These are phyloP conservation scores for Talaromyces sp. DNA, from an alignment of 2,329 filamentous ascomycete genomes.

Conservation along the genomic window DNA sequence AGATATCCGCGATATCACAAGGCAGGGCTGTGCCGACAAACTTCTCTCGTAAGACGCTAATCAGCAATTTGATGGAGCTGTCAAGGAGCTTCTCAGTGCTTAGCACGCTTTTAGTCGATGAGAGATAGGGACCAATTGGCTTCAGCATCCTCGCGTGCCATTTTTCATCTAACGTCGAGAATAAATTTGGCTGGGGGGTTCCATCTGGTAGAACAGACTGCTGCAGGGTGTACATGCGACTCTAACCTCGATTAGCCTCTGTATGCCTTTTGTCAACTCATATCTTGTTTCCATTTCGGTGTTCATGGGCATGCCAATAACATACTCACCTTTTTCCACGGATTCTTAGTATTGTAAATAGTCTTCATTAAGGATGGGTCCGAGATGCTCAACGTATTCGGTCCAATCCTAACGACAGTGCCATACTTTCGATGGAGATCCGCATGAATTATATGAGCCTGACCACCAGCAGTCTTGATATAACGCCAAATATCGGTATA, in stretches of 20 bases:
- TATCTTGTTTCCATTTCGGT: background rate
- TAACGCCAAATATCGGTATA: conserved; percentile 73
- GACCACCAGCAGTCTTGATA: conserved; percentile 61
- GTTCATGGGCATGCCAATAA: background rate
- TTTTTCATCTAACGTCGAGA: conserved; percentile 9
- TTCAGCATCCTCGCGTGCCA: conserved; percentile 7
- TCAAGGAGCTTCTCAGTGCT: conserved; percentile 6
- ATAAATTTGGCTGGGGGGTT: conserved; percentile 13
- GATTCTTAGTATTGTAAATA: conserved; percentile 75
- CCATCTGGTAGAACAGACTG: conserved; percentile 11
- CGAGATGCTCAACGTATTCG: conserved; percentile 70
- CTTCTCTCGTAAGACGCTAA: background rate
- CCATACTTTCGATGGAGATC: conserved; percentile 68
- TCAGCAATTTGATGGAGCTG: conserved; percentile 2
- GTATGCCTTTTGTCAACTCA: background rate
- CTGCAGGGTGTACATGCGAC: conserved; percentile 11
- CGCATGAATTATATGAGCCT: conserved; percentile 65
- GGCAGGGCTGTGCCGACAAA: background rate
- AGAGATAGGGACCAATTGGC: conserved; percentile 3
- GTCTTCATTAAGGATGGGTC: conserved; percentile 68
- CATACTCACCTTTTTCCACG: conserved; percentile 27
- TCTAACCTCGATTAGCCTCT: background rate
- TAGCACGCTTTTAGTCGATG: conserved; percentile 6
- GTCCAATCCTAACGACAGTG: conserved; percentile 69
- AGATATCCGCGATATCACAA: conserved; percentile 10